Percentiles rank a stretch among this genome's conserved stretches.
These are phyloP conservation scores for Colletotrichum sublineola DNA, from an alignment of 2,329 filamentous ascomycete species.

Conservation along the genomic window DNA sequence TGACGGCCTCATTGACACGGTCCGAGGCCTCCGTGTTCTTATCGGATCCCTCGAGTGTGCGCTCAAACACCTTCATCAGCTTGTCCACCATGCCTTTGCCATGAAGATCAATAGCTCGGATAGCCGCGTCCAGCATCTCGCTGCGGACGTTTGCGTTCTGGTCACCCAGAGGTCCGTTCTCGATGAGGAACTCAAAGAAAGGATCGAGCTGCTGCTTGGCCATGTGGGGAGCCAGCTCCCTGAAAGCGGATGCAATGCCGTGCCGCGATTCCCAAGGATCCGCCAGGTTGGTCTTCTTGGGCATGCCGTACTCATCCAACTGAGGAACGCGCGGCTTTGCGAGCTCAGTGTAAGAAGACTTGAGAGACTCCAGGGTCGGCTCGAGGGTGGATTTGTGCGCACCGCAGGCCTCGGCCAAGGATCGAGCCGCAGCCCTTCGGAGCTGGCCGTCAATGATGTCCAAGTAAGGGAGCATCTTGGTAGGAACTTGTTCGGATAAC, in stretches of 20 bases:
- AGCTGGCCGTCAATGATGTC: constrained; percentile 85
- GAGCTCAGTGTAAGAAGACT: constrained; percentile 80
- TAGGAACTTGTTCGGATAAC: constrained; percentile 73
- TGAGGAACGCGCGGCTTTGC: constrained; percentile 86
- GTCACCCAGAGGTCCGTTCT: constrained; percentile 89
- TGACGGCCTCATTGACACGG: constrained; percentile 94
- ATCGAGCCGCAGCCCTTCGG: constrained; percentile 83
- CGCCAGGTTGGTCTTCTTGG: constrained; percentile 85
- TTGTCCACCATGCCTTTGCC: constrained; percentile 87
- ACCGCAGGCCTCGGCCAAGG: constrained; percentile 80
- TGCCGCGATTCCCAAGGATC: constrained; percentile 95
- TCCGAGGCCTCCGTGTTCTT: constrained; percentile 86
- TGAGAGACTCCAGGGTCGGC: constrained; percentile 73
- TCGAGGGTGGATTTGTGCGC: constrained; percentile 71
- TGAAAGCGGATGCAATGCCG: constrained; percentile 89
- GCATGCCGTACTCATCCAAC: constrained; percentile 95
- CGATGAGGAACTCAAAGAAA: constrained; percentile 88
- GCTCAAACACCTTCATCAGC: constrained; percentile 93
- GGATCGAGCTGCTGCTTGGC: constrained; percentile 77
- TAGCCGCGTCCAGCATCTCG: constrained; percentile 94
- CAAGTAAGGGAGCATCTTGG: constrained; percentile 81
- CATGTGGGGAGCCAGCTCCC: constrained; percentile 81
- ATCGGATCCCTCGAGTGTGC: constrained; percentile 86
- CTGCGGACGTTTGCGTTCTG: constrained; percentile 80
- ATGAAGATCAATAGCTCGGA: constrained; percentile 82